Evolutionary conservation across 2,329 filamentous ascomycete genomes (phyloP).

Genomic region (Decorospora gaudefroyi): DNA sequence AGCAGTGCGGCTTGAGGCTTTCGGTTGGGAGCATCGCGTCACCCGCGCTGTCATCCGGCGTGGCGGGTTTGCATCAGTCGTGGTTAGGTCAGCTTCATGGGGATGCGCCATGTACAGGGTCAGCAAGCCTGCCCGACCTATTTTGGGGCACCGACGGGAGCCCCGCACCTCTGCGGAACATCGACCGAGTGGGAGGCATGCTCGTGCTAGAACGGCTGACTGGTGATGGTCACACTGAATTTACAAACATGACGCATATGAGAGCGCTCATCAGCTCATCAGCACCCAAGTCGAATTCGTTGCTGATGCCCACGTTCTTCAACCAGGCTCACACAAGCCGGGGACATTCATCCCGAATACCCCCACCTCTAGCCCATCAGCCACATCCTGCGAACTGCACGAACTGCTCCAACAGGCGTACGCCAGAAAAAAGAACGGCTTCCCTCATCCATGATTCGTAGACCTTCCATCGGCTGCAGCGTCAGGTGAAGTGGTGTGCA

Average conservation of each 20-base stretch:
- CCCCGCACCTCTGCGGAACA: slow-evolving; percentile 31
- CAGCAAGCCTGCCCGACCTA: slow-evolving; percentile 27
- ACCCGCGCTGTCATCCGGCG: slow-evolving; percentile 40
- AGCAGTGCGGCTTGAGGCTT: slow-evolving; percentile 22
- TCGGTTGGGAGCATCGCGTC: slow-evolving; percentile 31
- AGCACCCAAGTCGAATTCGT: slow-evolving; percentile 7
- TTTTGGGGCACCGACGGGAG: slow-evolving; percentile 33
- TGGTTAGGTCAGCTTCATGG: slow-evolving; percentile 35
- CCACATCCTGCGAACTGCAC: slow-evolving; percentile 13
- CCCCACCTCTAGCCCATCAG: slow-evolving; percentile 21
- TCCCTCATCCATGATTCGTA: slow-evolving; percentile 20
- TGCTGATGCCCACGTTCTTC: slow-evolving; percentile 6
- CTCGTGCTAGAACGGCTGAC: slow-evolving; percentile 14
- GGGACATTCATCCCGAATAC: slow-evolving; percentile 5
- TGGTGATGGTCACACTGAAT: not conserved
- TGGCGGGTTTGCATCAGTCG: slow-evolving; percentile 32
- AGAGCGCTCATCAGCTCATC: slow-evolving; percentile 3
- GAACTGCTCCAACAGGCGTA: slow-evolving; percentile 19
- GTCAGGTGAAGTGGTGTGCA: slow-evolving; percentile 20
- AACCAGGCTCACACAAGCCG: slow-evolving; percentile 12
- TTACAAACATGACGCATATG: too few species aligned
- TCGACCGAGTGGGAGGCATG: slow-evolving; percentile 17
- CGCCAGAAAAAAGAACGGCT: slow-evolving; percentile 15
- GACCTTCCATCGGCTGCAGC: slow-evolving; percentile 17
- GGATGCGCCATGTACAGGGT: slow-evolving; percentile 29